Evolutionary conservation across 495 filamentous ascomycete genomes (phyloP), one percentile per base, ranked within the genome.

Genomic region (Podospora bellae-mahoneyi): DNA sequence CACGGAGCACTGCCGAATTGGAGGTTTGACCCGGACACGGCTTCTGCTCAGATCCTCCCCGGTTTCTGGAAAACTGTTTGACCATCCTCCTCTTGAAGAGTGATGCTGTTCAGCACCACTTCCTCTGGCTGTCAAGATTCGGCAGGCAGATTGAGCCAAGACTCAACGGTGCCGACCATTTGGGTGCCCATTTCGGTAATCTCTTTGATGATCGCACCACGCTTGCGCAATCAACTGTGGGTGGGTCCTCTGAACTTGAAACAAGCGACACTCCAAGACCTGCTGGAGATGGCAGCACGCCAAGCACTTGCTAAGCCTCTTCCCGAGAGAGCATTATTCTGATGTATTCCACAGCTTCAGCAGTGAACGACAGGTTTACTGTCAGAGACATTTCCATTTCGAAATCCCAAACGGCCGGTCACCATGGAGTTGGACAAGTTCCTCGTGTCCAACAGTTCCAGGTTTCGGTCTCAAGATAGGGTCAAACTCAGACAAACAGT

Each of bases 191-290:
- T 58, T 58, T 58, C 55, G 55, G 55, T 0, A 20, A 58, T 58
- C 55, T 58, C 23, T 19, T 58, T 58, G 55, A 58, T 9, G 55
- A 58, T 58, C 55, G 6, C 39, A 48, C 39, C 39, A 13, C 39
- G 39, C 39, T 20, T 58, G n/a, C 55, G 23, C 30, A 58, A 58
- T 58, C 23, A 13, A 48, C 19, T 58, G 55, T 26, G 55, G 55
- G n/a, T 19, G 55, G 55, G 55, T 58, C 55, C 55, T 20, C 55
- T n/a, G 23, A 58, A 58, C 55, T 20, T 58, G 55, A 58, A 58
- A 58, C 55, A 58, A 58, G 23, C 2, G 5, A 20, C 39, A 48
- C 39, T 16, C 39, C 7, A 10, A 16, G 39, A 2, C 55, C 55
- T 58, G 55, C 3, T 5, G 55, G 55, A 20, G 55, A 26, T 58